These are phyloP conservation scores for Orbilia oligospora DNA, from an alignment of 2,329 filamentous ascomycete species.

Conservation along the genomic window DNA sequence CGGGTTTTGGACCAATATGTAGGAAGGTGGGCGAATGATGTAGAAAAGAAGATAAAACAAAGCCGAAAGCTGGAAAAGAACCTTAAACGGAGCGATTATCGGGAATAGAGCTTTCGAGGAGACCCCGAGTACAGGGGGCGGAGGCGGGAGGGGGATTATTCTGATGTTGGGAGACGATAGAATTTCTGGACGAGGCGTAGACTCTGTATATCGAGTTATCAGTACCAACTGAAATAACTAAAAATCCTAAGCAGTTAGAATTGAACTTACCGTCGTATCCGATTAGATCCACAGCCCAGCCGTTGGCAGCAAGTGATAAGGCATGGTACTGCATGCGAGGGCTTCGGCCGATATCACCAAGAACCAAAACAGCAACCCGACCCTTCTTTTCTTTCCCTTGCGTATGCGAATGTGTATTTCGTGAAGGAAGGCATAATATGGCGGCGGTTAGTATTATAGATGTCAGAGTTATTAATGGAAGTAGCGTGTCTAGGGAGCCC, in stretches of 20 bases:
- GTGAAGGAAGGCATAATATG: slow-evolving; percentile 51
- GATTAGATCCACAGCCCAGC: slow-evolving; percentile 84
- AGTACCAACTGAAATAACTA: not conserved
- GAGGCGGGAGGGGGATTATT: slow-evolving; percentile 78
- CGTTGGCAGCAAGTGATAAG: slow-evolving; percentile 87
- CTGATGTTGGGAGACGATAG: slow-evolving; percentile 77
- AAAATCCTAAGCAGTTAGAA: not conserved
- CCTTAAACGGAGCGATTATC: slow-evolving; percentile 84
- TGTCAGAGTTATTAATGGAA: slow-evolving; percentile 45
- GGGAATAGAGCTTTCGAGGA: slow-evolving; percentile 82
- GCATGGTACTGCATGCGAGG: slow-evolving; percentile 99
- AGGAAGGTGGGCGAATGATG: slow-evolving; percentile 73
- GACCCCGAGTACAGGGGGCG: slow-evolving; percentile 77
- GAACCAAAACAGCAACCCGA: slow-evolving; percentile 77
- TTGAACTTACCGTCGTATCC: slow-evolving; percentile 81
- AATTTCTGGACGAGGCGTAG: slow-evolving; percentile 83
- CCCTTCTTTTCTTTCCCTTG: slow-evolving; percentile 49
- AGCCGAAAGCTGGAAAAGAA: slow-evolving; percentile 82
- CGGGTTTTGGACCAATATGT: slow-evolving; percentile 77
- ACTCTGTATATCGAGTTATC: slow-evolving; percentile 71
- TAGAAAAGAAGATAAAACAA: slow-evolving; percentile 82
- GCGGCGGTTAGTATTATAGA: slow-evolving; percentile 37
- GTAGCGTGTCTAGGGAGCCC: slow-evolving; percentile 49
- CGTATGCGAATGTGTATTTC: slow-evolving; percentile 15
- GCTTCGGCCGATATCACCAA: slow-evolving; percentile 94